phyloP scores from a whole-genome alignment of 352 stramenopile genomes.

The Globisporangium ultimum region DNA sequence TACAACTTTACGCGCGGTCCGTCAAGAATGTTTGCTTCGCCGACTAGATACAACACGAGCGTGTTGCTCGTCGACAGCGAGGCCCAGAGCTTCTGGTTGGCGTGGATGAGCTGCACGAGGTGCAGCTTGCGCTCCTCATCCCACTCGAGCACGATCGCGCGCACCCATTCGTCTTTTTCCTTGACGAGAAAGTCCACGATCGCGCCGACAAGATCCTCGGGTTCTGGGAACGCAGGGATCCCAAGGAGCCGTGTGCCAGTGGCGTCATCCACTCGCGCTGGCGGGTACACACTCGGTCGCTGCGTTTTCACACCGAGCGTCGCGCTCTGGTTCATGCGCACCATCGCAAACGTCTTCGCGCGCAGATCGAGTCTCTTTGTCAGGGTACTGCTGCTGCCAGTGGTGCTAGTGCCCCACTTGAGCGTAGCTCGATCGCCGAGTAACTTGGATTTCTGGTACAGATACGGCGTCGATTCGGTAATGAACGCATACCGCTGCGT shows the following conservation, averaged over 20 bases:
- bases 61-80: slow-evolving; percentile 56
- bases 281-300: slow-evolving; percentile 45
- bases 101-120: slow-evolving; percentile 57
- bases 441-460: slow-evolving; percentile 47
- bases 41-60: slow-evolving; percentile 58
- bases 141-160: slow-evolving; percentile 67
- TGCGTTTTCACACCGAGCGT: slow-evolving; percentile 35
- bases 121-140: slow-evolving; percentile 63
- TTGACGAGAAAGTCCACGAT: slow-evolving; percentile 78
- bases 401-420: slow-evolving; percentile 12
- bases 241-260: slow-evolving; percentile 5
- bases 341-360: slow-evolving; percentile 18
- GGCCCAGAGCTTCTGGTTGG: slow-evolving; percentile 57
- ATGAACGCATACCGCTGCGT: slow-evolving; percentile 64
- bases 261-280: slow-evolving; percentile 18
- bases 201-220: slow-evolving; percentile 42
- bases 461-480: slow-evolving; percentile 66
- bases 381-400: not conserved
- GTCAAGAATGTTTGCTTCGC: slow-evolving; percentile 54
- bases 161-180: slow-evolving; percentile 64
- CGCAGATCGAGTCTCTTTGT: slow-evolving; percentile 24
- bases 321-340: slow-evolving; percentile 35
- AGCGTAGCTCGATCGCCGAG: slow-evolving; percentile 41
- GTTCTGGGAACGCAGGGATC: slow-evolving; percentile 52
- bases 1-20: slow-evolving; percentile 59